Evolutionary conservation across 2,329 filamentous ascomycete species (phyloP), one percentile per base, ranked within the genome.

Genomic region (Neofusicoccum kwambonambiense): DNA sequence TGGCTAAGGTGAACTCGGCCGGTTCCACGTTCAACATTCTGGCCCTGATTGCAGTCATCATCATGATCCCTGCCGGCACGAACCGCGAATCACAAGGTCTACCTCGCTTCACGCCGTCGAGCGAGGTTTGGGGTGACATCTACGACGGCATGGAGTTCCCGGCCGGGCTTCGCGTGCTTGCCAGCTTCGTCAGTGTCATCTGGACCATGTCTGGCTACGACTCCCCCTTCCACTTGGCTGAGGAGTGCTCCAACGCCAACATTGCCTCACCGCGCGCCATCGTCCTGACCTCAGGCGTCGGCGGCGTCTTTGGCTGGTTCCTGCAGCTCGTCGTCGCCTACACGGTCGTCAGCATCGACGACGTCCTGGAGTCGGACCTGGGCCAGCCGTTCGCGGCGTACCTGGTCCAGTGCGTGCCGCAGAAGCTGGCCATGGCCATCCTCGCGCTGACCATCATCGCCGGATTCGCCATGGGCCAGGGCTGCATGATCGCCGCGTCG

Each of bases 301-400:
- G 90, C 5, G 89, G 89, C 1, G 67, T 89, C 2, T 82, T 90
- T 67, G 90, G 90, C 51, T 92, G 89, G 86, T 86, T 90, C 69
- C 77, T 92, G n/a, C 89, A 91, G 73, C 80, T 91, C 9, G 87
- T 91, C 0, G 87, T 90, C 54, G 89, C 89, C 12, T 91, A 91
- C 74, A 91, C 89, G 0, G 87, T 91, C 35, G 80, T 86, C 52
- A 85, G 89, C 70, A 88, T 91, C 66, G 76, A 79, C 0, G 81
- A 73, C 1, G 85, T 86, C 0, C 78, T 91, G 13, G 76, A 82
- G 15, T 88, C 86, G 2, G 83, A 87, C 11, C 79, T 90, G 3
- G 88, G 88, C 5, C 89, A 91, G 73, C 89, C 89, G 0, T 91
- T 88, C 80, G 89, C 88, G 2, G 87, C 88, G 3, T 90, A 90